These are phyloP conservation scores for Thraustotheca clavata DNA, from an alignment of 352 stramenopile genomes.

Conservation along the genomic window DNA sequence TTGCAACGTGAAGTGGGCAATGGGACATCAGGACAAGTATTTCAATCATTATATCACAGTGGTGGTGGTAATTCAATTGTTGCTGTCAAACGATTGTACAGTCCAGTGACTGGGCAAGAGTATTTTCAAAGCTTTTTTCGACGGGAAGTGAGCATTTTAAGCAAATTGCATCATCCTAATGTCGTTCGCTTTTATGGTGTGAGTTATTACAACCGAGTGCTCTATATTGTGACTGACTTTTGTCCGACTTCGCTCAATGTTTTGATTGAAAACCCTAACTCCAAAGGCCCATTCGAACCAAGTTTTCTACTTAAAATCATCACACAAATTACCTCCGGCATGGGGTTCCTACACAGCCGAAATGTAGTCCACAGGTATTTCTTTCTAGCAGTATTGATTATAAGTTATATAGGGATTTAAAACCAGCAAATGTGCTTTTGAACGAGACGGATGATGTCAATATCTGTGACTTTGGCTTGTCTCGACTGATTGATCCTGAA, in stretches of 20 bases:
- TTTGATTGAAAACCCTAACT: slow-evolving; percentile 69
- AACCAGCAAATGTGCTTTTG: slow-evolving; percentile 92
- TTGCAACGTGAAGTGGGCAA: slow-evolving; percentile 79
- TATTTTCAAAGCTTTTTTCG: slow-evolving; percentile 89
- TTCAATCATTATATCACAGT: slow-evolving; percentile 74
- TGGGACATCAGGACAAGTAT: slow-evolving; percentile 85
- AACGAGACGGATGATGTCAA: slow-evolving; percentile 87
- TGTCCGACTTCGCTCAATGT: slow-evolving; percentile 70
- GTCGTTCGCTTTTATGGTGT: slow-evolving; percentile 87
- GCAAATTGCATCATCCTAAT: slow-evolving; percentile 79
- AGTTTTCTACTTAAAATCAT: slow-evolving; percentile 81
- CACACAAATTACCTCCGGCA: slow-evolving; percentile 82
- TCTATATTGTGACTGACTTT: slow-evolving; percentile 89
- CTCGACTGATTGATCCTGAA: slow-evolving; percentile 71
- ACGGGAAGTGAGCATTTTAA: slow-evolving; percentile 80
- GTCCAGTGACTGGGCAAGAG: slow-evolving; percentile 75
- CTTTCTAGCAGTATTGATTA: background rate
- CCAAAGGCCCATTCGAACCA: slow-evolving; percentile 58
- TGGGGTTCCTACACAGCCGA: slow-evolving; percentile 86
- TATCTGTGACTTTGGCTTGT: slow-evolving; percentile 92
- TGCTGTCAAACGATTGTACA: slow-evolving; percentile 83
- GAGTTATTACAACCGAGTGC: slow-evolving; percentile 83
- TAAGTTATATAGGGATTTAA: slow-evolving; percentile 53
- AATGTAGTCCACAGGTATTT: slow-evolving; percentile 54
- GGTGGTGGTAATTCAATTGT: slow-evolving; percentile 76